Percentiles rank a stretch among this genome's conserved stretches.
These are phyloP conservation scores for Leonotis leonurus DNA, from an alignment of 257 asterid species.

Conservation along the genomic window DNA sequence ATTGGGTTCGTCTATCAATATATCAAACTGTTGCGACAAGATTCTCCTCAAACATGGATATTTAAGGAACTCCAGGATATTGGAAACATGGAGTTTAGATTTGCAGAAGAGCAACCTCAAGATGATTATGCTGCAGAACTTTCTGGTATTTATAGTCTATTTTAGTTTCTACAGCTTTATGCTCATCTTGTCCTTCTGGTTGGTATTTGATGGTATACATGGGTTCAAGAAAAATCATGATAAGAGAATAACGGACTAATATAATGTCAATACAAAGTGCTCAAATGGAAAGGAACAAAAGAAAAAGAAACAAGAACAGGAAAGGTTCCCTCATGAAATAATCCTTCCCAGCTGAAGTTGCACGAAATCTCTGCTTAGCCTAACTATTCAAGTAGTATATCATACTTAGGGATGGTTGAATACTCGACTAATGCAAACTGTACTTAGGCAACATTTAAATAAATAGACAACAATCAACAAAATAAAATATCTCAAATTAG, in stretches of 20 bases:
- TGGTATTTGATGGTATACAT: background rate
- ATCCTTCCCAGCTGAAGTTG: background rate
- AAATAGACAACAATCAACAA: background rate
- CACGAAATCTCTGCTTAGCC: background rate
- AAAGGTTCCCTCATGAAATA: background rate
- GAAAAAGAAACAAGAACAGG: background rate
- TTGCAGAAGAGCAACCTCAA: constrained; percentile 95
- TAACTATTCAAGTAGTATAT: background rate
- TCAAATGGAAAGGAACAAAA: background rate
- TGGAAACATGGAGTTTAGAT: constrained; percentile 82
- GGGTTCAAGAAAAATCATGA: background rate
- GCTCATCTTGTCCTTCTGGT: background rate
- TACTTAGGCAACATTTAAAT: background rate
- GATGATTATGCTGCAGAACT: constrained; percentile 98
- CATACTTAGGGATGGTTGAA: background rate
- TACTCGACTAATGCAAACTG: background rate
- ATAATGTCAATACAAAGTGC: background rate
- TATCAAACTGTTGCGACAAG: constrained; percentile 71
- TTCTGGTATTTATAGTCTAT: constrained; percentile 49
- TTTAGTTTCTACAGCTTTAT: background rate
- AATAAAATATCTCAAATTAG: background rate
- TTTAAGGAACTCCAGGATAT: constrained; percentile 93
- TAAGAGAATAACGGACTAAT: background rate
- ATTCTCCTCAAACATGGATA: constrained; percentile 87
- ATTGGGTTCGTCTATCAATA: constrained; percentile 81